phyloP scores from a whole-genome alignment of 306 rosid genomes.

The Prunus mongolica region DNA sequence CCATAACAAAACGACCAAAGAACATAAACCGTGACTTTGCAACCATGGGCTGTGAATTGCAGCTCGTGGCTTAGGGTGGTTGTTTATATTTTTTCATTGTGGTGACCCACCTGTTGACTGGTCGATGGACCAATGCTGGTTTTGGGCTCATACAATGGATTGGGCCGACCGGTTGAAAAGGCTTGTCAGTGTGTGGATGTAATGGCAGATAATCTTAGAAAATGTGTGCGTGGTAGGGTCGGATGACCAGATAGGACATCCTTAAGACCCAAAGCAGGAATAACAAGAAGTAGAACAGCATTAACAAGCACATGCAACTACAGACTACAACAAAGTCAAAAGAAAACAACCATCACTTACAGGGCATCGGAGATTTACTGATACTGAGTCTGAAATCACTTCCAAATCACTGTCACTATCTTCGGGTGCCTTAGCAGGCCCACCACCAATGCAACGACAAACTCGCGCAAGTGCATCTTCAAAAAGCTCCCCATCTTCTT shows the following conservation, averaged over 20 bases:
- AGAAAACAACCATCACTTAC: slow-evolving; percentile 44
- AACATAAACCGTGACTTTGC: neutral
- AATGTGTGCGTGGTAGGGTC: neutral
- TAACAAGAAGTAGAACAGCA: slow-evolving; percentile 4
- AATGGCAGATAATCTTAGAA: neutral
- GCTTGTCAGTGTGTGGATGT: neutral
- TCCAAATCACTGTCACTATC: slow-evolving; percentile 95
- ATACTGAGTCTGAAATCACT: slow-evolving; percentile 83
- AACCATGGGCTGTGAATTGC: neutral
- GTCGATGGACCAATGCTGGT: neutral
- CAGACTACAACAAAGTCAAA: neutral
- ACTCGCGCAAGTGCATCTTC: slow-evolving; percentile 93
- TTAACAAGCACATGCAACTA: neutral
- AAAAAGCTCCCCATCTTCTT: slow-evolving; percentile 73
- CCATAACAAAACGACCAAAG: neutral
- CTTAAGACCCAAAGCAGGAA: neutral
- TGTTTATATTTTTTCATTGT: neutral
- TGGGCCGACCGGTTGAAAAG: neutral
- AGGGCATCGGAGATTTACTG: slow-evolving; percentile 89
- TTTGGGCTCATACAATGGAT: neutral
- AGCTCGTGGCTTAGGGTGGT: neutral
- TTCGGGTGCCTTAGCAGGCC: slow-evolving; percentile 62
- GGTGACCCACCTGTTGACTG: neutral
- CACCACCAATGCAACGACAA: slow-evolving; percentile 75
- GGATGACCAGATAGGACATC: neutral